Evolutionary conservation across 129 eudicot species (phyloP).

Genomic region (Daucus carota): DNA sequence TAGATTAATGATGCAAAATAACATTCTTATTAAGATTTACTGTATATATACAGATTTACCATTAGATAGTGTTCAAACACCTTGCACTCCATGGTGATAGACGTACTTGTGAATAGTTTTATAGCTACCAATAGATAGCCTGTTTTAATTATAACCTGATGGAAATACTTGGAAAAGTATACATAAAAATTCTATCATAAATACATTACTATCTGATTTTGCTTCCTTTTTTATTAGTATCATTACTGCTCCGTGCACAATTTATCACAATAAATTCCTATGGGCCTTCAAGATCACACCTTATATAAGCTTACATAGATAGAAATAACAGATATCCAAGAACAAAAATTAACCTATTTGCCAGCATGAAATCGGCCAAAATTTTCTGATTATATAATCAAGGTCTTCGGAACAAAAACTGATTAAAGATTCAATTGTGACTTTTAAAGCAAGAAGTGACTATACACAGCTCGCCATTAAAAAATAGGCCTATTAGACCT

Average conservation of each 20-base stretch:
- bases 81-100: neutral
- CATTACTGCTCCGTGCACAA: neutral
- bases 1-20: neutral
- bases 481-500: neutral
- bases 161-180: neutral
- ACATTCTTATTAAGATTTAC: neutral
- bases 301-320: neutral
- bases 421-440: neutral
- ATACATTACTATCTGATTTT: neutral
- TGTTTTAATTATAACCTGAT: neutral
- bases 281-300: neutral
- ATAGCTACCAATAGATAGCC: neutral
- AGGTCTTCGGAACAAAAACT: neutral
- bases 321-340: neutral
- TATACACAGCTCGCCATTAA: neutral
- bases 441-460: neutral
- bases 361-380: neutral
- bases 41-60: neutral
- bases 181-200: neutral
- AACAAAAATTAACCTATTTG: neutral
- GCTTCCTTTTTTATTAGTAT: neutral
- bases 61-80: neutral
- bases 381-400: neutral
- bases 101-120: neutral
- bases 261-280: neutral